Evolutionary conservation across 2,329 filamentous ascomycete species (phyloP), one percentile per base, ranked within the genome.

Genomic region (Fusarium setosum): DNA sequence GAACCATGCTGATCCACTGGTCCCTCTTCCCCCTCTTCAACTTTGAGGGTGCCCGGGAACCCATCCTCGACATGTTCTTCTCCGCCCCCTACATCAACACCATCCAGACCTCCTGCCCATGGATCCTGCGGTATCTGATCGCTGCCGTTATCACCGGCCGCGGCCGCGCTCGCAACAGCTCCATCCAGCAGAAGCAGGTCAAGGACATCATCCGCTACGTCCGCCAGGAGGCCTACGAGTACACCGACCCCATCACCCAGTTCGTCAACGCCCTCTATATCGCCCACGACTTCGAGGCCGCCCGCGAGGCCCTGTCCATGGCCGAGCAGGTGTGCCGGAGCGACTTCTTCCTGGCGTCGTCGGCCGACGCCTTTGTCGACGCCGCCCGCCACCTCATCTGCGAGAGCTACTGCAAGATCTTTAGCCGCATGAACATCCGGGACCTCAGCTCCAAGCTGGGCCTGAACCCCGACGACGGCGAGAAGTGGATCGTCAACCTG

Each of bases 401-500:
- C 54, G 96, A 99, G 85, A 94, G 90, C 79, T 99, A 99, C 87
- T 99, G 96, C 92, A 98, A 98, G 88, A 99, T 99, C 78, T 96
- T 98, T 81, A 94, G 97, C 77, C 88, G 95, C 73, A 99, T 99
- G 78, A 95, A 98, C 79, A 98, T 99, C 79, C 94, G 94, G 87
- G 96, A 98, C 74, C 88, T 99, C 60, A 97, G 94, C 68, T 91
- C 90, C 67, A 92, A 96, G 78, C 89, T 99, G 61, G 96, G 95
- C 69, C 86, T 99, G 68, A 93, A 92, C 77, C 90, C 94, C 74
- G 93, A 97, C 76, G 96, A 98, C 76, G 96, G 96, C 74, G 96
- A 99, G 89, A 99, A 99, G 86, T 99, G 96, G 96, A 99, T 99
- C 75, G 96, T 99, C 73, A 99, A 99, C 85, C 87, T 99, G 68